A percentile compares a stretch with the other conserved stretches of the same genome.
These are phyloP conservation scores for Thyridium curvatum DNA, from an alignment of 2,329 filamentous ascomycete species.

Conservation along the genomic window DNA sequence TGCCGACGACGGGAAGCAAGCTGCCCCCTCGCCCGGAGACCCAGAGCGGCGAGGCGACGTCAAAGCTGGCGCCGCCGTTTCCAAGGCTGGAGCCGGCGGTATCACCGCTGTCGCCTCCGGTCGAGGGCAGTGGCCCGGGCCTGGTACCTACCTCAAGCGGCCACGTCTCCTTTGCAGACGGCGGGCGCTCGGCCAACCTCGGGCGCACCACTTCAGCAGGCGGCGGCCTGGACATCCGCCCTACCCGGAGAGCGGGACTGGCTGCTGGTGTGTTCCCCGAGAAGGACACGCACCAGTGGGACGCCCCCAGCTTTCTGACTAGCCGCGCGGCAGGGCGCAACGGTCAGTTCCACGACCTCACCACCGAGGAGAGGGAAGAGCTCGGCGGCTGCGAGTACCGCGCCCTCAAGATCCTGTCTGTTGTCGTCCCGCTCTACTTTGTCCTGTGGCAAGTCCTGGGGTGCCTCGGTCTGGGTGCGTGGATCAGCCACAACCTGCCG, in stretches of 20 bases:
- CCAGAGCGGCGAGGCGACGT: too few species aligned
- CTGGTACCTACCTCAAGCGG: neutral
- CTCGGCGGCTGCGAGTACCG: slow-evolving; percentile 60
- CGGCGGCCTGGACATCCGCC: neutral
- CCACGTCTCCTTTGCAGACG: slow-evolving; percentile 15
- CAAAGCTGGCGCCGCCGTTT: too few species aligned
- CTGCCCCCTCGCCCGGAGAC: neutral
- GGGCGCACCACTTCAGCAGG: too few species aligned
- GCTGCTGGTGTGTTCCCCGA: neutral
- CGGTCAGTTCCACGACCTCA: slow-evolving; percentile 47
- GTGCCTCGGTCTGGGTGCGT: slow-evolving; percentile 53
- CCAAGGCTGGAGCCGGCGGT: too few species aligned
- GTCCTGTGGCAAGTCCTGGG: slow-evolving; percentile 53
- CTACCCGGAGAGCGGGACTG: slow-evolving; percentile 4
- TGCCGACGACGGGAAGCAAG: neutral
- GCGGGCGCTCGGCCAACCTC: too few species aligned
- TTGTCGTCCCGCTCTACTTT: slow-evolving; percentile 56
- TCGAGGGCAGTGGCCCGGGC: neutral
- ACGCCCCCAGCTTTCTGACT: slow-evolving; percentile 24
- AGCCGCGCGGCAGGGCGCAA: slow-evolving; percentile 39
- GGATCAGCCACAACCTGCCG: slow-evolving; percentile 47
- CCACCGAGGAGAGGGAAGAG: slow-evolving; percentile 44
- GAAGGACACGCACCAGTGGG: slow-evolving; percentile 7
- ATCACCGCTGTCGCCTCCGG: neutral
- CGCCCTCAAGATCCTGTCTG: slow-evolving; percentile 51